phyloP scores from a whole-genome alignment of 2,329 filamentous ascomycete genomes.

The Aspergillus terreus region DNA sequence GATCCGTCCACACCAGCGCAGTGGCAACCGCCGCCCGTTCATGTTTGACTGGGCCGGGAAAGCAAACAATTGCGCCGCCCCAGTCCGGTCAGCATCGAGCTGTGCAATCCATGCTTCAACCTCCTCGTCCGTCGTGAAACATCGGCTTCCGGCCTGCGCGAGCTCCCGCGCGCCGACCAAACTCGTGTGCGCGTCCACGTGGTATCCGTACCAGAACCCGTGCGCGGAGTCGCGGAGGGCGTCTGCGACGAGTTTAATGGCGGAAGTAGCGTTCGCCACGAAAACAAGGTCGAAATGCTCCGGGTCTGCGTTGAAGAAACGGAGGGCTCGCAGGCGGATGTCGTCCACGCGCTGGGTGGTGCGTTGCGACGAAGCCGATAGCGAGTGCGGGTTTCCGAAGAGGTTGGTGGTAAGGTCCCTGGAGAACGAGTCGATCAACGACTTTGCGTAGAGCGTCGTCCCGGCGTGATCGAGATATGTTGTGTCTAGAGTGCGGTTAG shows the following conservation, averaged over 20 bases:
- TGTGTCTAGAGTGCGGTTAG: slow-evolving; percentile 49
- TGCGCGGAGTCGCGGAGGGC: slow-evolving; percentile 61
- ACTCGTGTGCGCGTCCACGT: slow-evolving; percentile 81
- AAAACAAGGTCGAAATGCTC: slow-evolving; percentile 84
- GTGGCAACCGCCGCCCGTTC: slow-evolving; percentile 72
- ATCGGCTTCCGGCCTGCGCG: slow-evolving; percentile 57
- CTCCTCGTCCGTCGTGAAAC: slow-evolving; percentile 61
- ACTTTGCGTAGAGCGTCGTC: slow-evolving; percentile 79
- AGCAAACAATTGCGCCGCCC: slow-evolving; percentile 57
- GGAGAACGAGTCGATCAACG: slow-evolving; percentile 74
- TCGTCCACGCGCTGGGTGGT: slow-evolving; percentile 73
- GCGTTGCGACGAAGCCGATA: slow-evolving; percentile 73
- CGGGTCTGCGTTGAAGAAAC: slow-evolving; percentile 78
- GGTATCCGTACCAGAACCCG: slow-evolving; percentile 83
- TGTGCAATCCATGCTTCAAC: slow-evolving; percentile 63
- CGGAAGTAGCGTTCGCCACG: slow-evolving; percentile 87
- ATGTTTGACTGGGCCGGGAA: slow-evolving; percentile 93
- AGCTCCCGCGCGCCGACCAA: slow-evolving; percentile 75
- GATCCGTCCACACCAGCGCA: slow-evolving; percentile 61
- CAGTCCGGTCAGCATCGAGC: slow-evolving; percentile 11
- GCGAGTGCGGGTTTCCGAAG: slow-evolving; percentile 90
- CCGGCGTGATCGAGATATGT: slow-evolving; percentile 92
- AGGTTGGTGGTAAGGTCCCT: slow-evolving; percentile 73
- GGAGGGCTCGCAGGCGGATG: slow-evolving; percentile 65
- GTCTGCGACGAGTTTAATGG: slow-evolving; percentile 81